Base-by-base conservation (phyloP, 371 early-diverging fungal species). In the Mucor piriformis region DNA sequence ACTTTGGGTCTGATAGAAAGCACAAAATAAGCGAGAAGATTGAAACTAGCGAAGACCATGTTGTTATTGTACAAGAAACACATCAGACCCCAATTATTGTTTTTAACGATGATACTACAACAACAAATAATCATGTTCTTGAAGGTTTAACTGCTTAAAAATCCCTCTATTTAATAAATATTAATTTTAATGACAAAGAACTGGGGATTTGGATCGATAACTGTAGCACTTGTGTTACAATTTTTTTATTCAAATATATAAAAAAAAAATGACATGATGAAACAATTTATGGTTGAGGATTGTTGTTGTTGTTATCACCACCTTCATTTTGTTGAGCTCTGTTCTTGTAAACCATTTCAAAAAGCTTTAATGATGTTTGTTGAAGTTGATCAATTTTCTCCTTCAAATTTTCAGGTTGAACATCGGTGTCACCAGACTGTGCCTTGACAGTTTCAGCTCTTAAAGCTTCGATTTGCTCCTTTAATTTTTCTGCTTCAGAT, bases 301-400 rank as follows among this genome's bases (percentile, higher is more conserved):
- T 42, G 34, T 51, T 63, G 32, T 58, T 50, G 16, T 57, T 51
- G 37, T 35, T 27, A 20, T 25, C 21, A 48, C 12, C 34, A 54
- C 48, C 49, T 40, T 66, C 59, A 16, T 58, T 44, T 46, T 68
- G 64, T 5, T 72, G 69, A 44, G 82, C 73, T 47, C 76, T 74
- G 65, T 89, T 87, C 89, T 97, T 93, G 87, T 98, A 97, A 21
- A 94, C 95, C 88, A 92, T 86, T 82, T 98, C 95, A 67, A 98
- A 97, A 54, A 99, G 82, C 82, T 97, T 97, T 61, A 97, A 74
- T 58, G 89, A 86, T 25, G 87, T 89, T 64, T 88, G 86, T 80
- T 97, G 95, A 66, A 98, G 74, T 21, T 91, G 92, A 51, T 85
- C 84, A 44, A 88, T 82, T 69, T 92, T 91, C 53, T 78, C 75